Evolutionary conservation across 495 filamentous ascomycete species (phyloP), one percentile per base, ranked within the genome.

Genomic region (Podospora pseudopauciseta): DNA sequence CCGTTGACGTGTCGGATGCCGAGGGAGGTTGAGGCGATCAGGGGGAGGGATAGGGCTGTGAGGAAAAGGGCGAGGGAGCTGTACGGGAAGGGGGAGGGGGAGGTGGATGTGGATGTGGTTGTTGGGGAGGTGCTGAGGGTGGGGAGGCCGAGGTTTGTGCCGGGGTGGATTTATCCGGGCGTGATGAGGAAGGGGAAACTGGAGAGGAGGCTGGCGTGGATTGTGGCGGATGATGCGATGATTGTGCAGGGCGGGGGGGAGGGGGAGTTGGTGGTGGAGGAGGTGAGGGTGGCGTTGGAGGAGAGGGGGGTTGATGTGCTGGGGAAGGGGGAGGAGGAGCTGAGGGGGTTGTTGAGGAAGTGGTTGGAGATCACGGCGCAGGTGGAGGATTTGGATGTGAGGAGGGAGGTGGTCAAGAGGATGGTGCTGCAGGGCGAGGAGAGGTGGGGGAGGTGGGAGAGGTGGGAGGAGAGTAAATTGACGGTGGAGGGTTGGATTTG

Each of bases 1-100:
- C 94, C 94, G 0, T 85, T 82, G 65, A 90, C 92, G 0, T 96
- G 94, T 74, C 86, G 92, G 2, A 88, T 97, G 11, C 95, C 95
- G 0, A 75, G 73, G 54, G 94, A 97, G 78, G 73, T 90, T 0
- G 79, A 80, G 39, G 39, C 39, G 5, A 49, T 49, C 13, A 11
- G 39, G 13, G 2, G 2, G 15, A 6, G 39, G 5, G 39, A 49
- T 49, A 13, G 15, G 13, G 9, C 1, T 3, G 2, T 49, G 6
- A 6, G 39, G 9, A 49, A 13, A 11, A 1, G 13, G 15, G 9
- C 9, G 9, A 11, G 39, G 39, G 39, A 49, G 39, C 5, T 13
- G 39, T 6, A 6, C 39, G 2, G 15, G 3, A 11, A 49, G 30
- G 30, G 7, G 30, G 30, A 7, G 30, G 30, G 0, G 30, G 30